A percentile compares a stretch with the other conserved stretches of the same genome.
These are phyloP conservation scores for Penicillium soppii DNA, from an alignment of 495 filamentous ascomycete species.

Conservation along the genomic window DNA sequence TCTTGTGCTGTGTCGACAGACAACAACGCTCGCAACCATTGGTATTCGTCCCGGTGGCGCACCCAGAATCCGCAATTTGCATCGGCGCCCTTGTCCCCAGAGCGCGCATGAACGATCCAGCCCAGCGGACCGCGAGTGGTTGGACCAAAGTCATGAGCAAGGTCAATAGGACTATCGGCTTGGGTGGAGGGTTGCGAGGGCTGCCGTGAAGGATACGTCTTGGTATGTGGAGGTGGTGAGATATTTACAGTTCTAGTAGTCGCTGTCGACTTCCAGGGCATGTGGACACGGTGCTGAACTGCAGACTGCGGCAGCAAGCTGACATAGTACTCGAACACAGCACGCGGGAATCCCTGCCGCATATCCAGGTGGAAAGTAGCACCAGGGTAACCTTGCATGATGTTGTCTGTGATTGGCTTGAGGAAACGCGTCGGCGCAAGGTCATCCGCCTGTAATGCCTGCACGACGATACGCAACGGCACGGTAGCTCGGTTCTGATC, in stretches of 20 bases:
- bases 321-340: conserved; percentile 45
- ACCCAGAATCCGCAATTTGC: conserved; percentile 56
- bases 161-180: conserved; percentile 8
- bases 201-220: conserved; percentile 35
- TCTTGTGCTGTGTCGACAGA: conserved; percentile 34
- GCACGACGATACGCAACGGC: conserved; percentile 37
- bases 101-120: conserved; percentile 48
- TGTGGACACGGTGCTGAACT: conserved; percentile 37
- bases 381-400: conserved; percentile 44
- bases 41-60: conserved; percentile 46
- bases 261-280: conserved; percentile 36
- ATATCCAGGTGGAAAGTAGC: conserved; percentile 43
- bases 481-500: conserved; percentile 40
- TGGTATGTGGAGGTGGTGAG: conserved; percentile 29
- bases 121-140: conserved; percentile 44
- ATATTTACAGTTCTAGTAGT: conserved; percentile 26
- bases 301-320: conserved; percentile 39
- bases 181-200: conserved; percentile 24
- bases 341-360: conserved; percentile 36
- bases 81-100: conserved; percentile 54
- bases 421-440: conserved; percentile 33
- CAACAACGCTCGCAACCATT: conserved; percentile 50
- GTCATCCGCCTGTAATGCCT: conserved; percentile 34
- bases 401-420: conserved; percentile 38
- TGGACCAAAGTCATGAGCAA: conserved; percentile 35